Base-by-base conservation (phyloP, 352 stramenopile species). In the Globisporangium canariense region DNA sequence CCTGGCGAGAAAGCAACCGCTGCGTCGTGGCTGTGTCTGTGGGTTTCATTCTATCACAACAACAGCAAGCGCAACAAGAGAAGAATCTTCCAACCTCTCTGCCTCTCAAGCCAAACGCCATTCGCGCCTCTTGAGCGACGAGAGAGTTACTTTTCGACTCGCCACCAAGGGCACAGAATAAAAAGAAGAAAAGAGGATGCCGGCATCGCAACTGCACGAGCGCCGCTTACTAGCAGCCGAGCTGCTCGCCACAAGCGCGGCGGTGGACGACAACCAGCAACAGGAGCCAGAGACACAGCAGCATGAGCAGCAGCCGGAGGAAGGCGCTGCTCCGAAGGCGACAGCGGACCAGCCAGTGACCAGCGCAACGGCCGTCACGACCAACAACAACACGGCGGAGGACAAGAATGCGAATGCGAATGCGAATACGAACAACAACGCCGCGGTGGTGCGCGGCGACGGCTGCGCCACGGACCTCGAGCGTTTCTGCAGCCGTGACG, bases 401-500 rank as follows among this genome's bases (percentile, higher is more conserved):
- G 32, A 62, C 28, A 13, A 20, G 34, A 22, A 20, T 1, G 20
- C 45, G 22, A 32, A 0, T 9, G 9, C 28, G 1, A 11, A 30
- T 13, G 16, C 11, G 16, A 34, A 49, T 7, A 41, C 28, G 16
- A 34, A 49, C 7, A 41, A 41, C 36, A 41, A 41, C 11, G 36
- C 14, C 10, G 62, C 14, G 25, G 32, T 46, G 38, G 36, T 64
- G 30, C 55, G 46, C 38, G 18, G 60, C 30, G 51, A 61, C 46
- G 62, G 69, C 5, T 90, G 81, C 53, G 68, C 75, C 13, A 64
- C 51, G 40, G 82, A 91, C 34, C 63, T 71, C 34, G 69, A 61
- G 32, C 55, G 46, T 28, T 80, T 78, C 46, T 91, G 82, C 58
- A 66, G 74, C 20, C 66, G 62, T 47, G 82, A 91, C 40, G 71